Conservation (phyloP, 2,329 filamentous ascomycete genomes). For the Microcyclospora pomicola region DNA sequence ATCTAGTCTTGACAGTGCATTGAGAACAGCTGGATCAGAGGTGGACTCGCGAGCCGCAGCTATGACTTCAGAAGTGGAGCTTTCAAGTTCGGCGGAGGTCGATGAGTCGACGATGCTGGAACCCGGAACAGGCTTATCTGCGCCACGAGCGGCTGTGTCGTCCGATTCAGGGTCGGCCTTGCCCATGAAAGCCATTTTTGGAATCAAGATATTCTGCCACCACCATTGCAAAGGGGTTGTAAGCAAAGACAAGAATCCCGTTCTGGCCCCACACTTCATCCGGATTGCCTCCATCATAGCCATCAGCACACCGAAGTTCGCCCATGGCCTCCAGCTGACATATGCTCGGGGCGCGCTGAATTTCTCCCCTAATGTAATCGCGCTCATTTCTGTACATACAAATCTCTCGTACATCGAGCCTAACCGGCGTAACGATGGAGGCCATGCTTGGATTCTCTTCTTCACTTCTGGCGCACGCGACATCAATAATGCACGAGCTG, state of each 20-base stretch:
- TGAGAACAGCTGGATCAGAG: background rate
- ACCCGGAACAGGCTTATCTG: background rate
- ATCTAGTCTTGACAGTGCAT: background rate
- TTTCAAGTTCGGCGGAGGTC: background rate
- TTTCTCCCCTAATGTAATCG: slow-evolving; percentile 5
- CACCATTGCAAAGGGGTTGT: slow-evolving; percentile 5
- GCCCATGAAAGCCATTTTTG: background rate
- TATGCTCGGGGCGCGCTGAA: slow-evolving; percentile 6
- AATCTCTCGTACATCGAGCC: background rate
- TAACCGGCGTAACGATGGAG: background rate
- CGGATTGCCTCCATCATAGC: slow-evolving; percentile 16
- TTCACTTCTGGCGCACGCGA: background rate
- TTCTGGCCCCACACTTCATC: slow-evolving; percentile 13
- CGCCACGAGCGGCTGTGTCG: background rate
- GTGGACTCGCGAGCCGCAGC: background rate
- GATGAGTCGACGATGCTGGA: background rate
- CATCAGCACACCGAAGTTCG: slow-evolving; percentile 16
- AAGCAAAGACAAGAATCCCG: slow-evolving; percentile 15
- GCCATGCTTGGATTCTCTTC: too few relatives aligned
- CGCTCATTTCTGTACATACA: background rate
- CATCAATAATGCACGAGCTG: background rate
- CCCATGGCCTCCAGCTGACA: background rate
- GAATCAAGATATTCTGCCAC: background rate
- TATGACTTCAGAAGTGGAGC: background rate
- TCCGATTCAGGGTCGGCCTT: background rate